A percentile compares a stretch with the other conserved stretches of the same genome.
Conservation (phyloP, 2,329 filamentous ascomycete species). For the Colletotrichum navitas region DNA sequence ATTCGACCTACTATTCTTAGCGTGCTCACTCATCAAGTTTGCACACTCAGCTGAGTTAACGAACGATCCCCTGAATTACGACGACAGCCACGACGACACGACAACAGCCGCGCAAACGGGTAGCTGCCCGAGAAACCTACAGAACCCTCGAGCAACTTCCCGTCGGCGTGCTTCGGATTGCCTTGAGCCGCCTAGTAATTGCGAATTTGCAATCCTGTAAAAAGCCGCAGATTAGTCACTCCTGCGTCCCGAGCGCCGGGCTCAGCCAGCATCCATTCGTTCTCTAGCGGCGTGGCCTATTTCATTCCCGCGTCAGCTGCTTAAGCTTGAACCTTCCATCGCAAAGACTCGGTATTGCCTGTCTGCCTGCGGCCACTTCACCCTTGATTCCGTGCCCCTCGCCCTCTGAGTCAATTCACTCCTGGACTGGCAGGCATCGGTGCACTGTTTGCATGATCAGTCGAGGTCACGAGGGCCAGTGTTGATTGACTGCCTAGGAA, state of each 20-base stretch:
- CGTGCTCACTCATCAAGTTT: slow-evolving; percentile 16
- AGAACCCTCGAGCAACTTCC: slow-evolving; percentile 7
- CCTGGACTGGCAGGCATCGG: background rate
- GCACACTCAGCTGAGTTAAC: background rate
- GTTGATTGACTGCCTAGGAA: too few relatives aligned
- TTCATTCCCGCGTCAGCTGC: slow-evolving; percentile 14
- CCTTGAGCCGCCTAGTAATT: background rate
- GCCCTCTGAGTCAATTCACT: background rate
- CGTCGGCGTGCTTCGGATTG: background rate
- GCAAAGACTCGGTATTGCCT: background rate
- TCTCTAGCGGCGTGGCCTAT: background rate
- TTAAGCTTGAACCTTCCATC: background rate
- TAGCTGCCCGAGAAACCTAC: background rate
- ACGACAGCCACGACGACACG: slow-evolving; percentile 1
- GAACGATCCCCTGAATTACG: background rate
- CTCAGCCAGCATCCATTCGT: background rate
- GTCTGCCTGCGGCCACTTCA: slow-evolving; percentile 7
- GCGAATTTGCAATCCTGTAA: background rate
- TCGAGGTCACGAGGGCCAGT: slow-evolving; percentile 1
- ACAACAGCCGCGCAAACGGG: background rate
- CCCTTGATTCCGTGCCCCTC: background rate
- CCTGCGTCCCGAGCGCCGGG: background rate
- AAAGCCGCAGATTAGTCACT: slow-evolving; percentile 1
- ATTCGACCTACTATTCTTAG: background rate
- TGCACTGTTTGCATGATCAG: background rate